Base-by-base conservation (phyloP, 305 asterid genomes). In the Fraxinus albicans region DNA sequence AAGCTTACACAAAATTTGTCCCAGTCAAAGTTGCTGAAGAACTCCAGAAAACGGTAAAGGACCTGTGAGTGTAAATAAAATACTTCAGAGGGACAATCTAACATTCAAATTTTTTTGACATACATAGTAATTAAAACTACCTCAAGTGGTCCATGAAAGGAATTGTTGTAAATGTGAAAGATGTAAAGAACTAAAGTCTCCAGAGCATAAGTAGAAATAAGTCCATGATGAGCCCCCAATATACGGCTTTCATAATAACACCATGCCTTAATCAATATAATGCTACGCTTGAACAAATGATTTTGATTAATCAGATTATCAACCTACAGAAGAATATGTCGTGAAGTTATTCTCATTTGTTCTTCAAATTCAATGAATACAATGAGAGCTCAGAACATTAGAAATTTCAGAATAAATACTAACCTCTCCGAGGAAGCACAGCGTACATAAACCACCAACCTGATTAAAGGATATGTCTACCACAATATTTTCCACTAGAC, bases 171-270 rank as follows among this genome's bases (percentile, higher is more conserved):
- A 82, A 93, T 92, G 19, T 96, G 98, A 87, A 96, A 94, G 86
- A 96, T 93, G 88, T 94, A 96, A 79, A 96, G 97, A 84, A 96
- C 98, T 60, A 96, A 84, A 73, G 96, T 93, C 91, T 96, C 99
- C 90, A 96, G 86, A 77, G 97, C 99, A 79, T 96, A 96, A 38
- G 99, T 96, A 76, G 99, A 96, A 77, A 96, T 96, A 44, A 96
- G 93, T 77, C 99, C 99, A 67, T 94, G 99, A 85, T 92, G 97
- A 70, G 99, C 97, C 82, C 99, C 99, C 86, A 96, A 83, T 84
- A 96, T 87, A 40, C 98, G 98, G 83, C 99, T 96, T 88, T 96
- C 99, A 67, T 96, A 96, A 86, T 94, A 94, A 86, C 99, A 96
- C 99, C 99, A 96, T 0, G 99, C 98, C 87, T 96, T 96, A 15